Conservation (phyloP, 225 moss, liverwort and hornwort species). For the Polytrichum formosum region DNA sequence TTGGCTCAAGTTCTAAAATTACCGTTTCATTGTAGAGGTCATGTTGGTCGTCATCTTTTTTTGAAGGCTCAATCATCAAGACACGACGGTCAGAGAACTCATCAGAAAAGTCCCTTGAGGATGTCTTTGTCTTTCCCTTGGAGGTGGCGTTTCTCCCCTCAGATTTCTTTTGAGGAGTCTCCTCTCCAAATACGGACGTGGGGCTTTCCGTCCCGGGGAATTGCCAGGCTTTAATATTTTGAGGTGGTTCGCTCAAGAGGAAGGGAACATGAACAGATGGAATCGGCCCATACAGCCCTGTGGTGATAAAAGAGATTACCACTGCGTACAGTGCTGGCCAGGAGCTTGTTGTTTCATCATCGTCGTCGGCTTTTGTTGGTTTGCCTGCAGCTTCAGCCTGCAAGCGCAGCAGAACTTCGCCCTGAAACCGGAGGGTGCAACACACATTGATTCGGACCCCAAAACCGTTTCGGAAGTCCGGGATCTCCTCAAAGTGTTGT, state of each 20-base stretch:
- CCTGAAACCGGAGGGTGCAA: constrained; percentile 65
- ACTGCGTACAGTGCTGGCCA: constrained; percentile 98
- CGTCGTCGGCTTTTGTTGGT: constrained; percentile 1
- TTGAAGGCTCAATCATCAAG: constrained; percentile 26
- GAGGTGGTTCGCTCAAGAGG: constrained; percentile 78
- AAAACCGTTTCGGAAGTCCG: constrained; percentile 66
- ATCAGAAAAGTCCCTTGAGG: constrained; percentile 39
- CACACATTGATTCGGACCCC: constrained; percentile 81
- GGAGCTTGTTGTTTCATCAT: constrained; percentile 35
- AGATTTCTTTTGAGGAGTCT: constrained; percentile 14
- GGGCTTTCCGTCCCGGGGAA: constrained; percentile 37
- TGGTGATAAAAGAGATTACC: constrained; percentile 73
- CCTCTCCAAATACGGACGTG: constrained; percentile 31
- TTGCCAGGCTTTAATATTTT: constrained; percentile 37
- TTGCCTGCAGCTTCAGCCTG: constrained; percentile 37
- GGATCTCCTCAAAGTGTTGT: constrained; percentile 85
- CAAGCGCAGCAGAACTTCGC: constrained; percentile 47
- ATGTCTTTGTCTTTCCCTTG: constrained; percentile 48
- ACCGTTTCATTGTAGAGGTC: constrained; percentile 48
- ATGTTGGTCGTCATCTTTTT: constrained; percentile 21
- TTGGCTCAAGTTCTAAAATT: constrained; percentile 80
- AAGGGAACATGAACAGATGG: constrained; percentile 79
- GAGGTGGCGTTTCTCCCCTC: constrained; percentile 5
- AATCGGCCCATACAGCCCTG: constrained; percentile 87
- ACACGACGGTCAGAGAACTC: constrained; percentile 30